These are phyloP conservation scores for Platismatia glauca DNA, from an alignment of 495 filamentous ascomycete genomes.

Conservation along the genomic window DNA sequence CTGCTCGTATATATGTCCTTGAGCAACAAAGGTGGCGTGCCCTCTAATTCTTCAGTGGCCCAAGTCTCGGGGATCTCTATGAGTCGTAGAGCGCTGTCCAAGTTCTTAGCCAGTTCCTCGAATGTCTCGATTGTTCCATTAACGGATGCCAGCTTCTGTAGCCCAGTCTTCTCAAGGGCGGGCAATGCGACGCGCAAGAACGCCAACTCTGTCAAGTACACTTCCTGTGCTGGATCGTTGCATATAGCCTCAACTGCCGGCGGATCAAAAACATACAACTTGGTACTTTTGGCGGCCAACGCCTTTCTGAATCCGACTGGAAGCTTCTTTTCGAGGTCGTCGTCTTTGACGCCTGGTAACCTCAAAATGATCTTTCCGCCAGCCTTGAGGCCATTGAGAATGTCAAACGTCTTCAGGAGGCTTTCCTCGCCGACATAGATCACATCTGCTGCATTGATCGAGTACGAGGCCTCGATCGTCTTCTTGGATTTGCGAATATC, in stretches of 20 bases:
- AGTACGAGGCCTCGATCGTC: conserved; percentile 73
- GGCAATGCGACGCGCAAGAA: conserved; percentile 68
- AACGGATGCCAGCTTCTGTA: conserved; percentile 50
- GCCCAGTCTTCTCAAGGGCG: conserved; percentile 40
- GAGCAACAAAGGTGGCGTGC: conserved; percentile 42
- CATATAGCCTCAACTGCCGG: conserved; percentile 53
- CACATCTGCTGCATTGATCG: conserved; percentile 69
- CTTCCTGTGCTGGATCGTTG: conserved; percentile 46
- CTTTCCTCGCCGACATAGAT: conserved; percentile 69
- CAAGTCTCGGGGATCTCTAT: conserved; percentile 71
- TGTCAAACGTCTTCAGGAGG: conserved; percentile 64
- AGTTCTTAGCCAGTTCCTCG: conserved; percentile 51
- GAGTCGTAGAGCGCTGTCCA: conserved; percentile 59
- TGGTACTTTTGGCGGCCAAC: conserved; percentile 55
- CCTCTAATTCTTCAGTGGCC: conserved; percentile 56
- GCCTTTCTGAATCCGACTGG: conserved; percentile 55
- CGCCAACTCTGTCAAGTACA: conserved; percentile 59
- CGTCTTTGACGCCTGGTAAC: conserved; percentile 68
- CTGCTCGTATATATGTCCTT: conserved; percentile 61
- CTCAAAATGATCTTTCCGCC: conserved; percentile 67
- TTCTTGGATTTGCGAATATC: conserved; percentile 79
- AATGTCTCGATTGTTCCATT: conserved; percentile 48
- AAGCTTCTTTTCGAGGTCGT: conserved; percentile 85
- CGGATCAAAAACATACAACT: conserved; percentile 68
- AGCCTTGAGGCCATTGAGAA: conserved; percentile 59